Evolutionary conservation across 2,329 filamentous ascomycete species (phyloP).

Genomic region (Penicillium sp.): DNA sequence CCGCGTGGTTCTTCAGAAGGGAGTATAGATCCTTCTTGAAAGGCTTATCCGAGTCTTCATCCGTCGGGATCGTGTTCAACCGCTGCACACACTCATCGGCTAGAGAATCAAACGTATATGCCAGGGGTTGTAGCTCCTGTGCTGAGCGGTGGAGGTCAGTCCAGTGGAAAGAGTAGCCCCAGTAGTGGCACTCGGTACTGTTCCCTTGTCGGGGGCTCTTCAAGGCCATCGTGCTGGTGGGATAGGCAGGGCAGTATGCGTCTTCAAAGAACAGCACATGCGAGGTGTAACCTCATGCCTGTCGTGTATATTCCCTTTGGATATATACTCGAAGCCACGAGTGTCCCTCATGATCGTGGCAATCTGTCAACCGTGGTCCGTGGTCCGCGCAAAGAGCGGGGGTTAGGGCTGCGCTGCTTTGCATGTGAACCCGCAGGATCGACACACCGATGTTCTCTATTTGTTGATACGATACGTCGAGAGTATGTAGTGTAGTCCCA

Average conservation of each 20-base stretch:
- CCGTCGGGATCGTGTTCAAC: conserved; percentile 62
- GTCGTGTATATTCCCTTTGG: neutral
- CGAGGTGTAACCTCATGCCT: neutral
- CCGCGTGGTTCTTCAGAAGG: conserved; percentile 63
- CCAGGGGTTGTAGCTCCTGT: conserved; percentile 64
- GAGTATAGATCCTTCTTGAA: conserved; percentile 65
- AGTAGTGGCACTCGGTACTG: conserved; percentile 43
- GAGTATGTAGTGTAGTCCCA: too few species aligned
- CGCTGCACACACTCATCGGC: conserved; percentile 68
- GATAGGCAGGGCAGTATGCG: neutral
- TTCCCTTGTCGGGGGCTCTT: conserved; percentile 17
- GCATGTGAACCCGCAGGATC: conserved; percentile 26
- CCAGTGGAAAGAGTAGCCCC: conserved; percentile 72
- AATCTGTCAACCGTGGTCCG: conserved; percentile 22
- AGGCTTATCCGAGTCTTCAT: conserved; percentile 19
- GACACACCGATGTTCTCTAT: too few species aligned
- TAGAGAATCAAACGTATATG: conserved; percentile 70
- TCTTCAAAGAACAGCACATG: neutral
- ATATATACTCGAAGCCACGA: neutral
- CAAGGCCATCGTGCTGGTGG: conserved; percentile 15
- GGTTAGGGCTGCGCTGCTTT: conserved; percentile 15
- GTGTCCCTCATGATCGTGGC: conserved; percentile 7
- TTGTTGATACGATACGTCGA: too few species aligned
- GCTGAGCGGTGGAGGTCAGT: conserved; percentile 66
- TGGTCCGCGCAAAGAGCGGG: conserved; percentile 22